Evolutionary conservation across 2,329 filamentous ascomycete genomes (phyloP), one percentile per base, ranked within the genome.

Genomic region (Malbranchea zuffiana): DNA sequence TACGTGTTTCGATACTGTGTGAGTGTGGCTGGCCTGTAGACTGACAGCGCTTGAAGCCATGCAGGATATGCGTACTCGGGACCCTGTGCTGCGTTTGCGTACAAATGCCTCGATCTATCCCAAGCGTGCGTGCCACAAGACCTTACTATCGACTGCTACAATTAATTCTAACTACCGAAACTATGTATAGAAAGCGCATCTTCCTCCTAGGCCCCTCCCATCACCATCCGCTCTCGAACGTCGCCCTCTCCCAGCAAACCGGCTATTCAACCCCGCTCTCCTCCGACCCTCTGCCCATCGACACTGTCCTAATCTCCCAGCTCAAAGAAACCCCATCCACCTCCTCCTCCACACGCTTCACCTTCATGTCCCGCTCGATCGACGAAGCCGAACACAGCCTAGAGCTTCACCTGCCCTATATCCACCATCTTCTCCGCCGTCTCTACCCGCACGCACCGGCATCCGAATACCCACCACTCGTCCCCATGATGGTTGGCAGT

Each of bases 361-460:
- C 55, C 12, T 59, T 50, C 12, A 90, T 95, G 67, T 74, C 72
- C 1, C 61, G 59, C 12, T 51, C 65, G 3, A 67, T 76, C 4
- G 90, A 98, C 52, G 74, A 85, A 44, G 71, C 74, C 4, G 90
- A 98, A 60, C 90, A 98, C 61, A 94, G 84, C 35, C 72, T 96
- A 1, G 90, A 98, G 65, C 93, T 98, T 81, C 90, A 98, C 50
- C 69, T 96, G 6, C 88, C 90, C 0, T 95, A 92, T 53, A 80
- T 96, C 45, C 87, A 86, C 67, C 86, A 87, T 54, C 75, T 82
- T 36, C 69, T 79, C 5, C 70, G 71, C 40, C 62, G 65, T 55
- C 72, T 62, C 23, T 59, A 59, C 41, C 63, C 59, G 2, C 71
- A 74, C 44, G 61, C 60, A 1, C 61, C 66, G 0, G 53, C 62